Conservation (phyloP, 208 protist genomes). For the Lotmaria passim region DNA sequence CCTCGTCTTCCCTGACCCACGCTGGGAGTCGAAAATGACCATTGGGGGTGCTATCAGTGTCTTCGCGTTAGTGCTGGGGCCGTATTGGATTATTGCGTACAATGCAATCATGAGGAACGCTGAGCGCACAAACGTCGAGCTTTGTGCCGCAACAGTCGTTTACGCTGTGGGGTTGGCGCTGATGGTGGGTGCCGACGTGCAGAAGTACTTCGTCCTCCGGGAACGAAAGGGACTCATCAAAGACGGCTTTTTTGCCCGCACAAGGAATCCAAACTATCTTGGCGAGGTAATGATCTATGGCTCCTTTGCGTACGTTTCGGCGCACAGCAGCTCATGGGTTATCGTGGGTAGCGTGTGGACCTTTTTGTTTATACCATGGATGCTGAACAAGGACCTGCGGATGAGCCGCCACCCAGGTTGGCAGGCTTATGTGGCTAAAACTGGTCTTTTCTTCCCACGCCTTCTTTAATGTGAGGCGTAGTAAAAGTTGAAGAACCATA, state of each 20-base stretch:
- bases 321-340: slow-evolving; percentile 49
- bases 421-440: slow-evolving; percentile 56
- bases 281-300: slow-evolving; percentile 91
- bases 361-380: slow-evolving; percentile 76
- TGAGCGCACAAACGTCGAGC: slow-evolving; percentile 50
- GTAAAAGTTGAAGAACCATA: neutral
- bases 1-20: slow-evolving; percentile 78
- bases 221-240: slow-evolving; percentile 77
- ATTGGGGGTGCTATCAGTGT: slow-evolving; percentile 51
- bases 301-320: slow-evolving; percentile 78
- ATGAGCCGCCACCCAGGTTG: slow-evolving; percentile 82
- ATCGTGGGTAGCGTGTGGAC: slow-evolving; percentile 72
- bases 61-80: slow-evolving; percentile 61
- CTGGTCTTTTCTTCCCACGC: slow-evolving; percentile 68
- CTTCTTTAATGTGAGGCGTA: slow-evolving; percentile 27
- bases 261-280: slow-evolving; percentile 88
- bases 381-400: slow-evolving; percentile 74
- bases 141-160: slow-evolving; percentile 59
- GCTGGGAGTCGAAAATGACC: slow-evolving; percentile 78
- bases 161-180: slow-evolving; percentile 70
- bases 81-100: slow-evolving; percentile 88
- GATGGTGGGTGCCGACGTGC: slow-evolving; percentile 79
- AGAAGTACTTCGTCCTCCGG: slow-evolving; percentile 86
- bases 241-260: slow-evolving; percentile 79
- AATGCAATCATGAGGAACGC: slow-evolving; percentile 64